Base-by-base conservation (phyloP, 805 yeast genomes). In the Lipomyces mesembrius region DNA sequence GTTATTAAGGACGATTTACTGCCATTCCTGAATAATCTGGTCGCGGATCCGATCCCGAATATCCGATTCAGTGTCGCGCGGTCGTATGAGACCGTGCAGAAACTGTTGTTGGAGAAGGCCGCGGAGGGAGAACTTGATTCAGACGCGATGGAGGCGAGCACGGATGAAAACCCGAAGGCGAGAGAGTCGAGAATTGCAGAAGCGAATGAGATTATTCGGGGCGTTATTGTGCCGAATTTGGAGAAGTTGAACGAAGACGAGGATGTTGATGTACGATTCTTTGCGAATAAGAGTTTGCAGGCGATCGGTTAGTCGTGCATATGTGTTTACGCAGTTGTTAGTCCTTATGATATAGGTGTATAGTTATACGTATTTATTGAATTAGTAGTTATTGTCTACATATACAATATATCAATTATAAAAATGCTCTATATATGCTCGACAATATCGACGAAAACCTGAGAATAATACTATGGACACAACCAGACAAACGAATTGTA, bases 21-120 rank as follows among this genome's bases (percentile, higher is more conserved):
- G 73, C 97, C 98, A 29, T 93, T 91, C 75, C 82, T 95, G 68
- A 83, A 87, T 71, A 87, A 85, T 59, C 82, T 94, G 73, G 83
- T 87, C 52, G 82, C 82, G 51, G 99, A 95, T 79, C 84, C 87
- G 7, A 98, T 95, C 64, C 97, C 99, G 73, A 95, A 95, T 78
- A 93, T 95, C 70, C 85, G 98, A 76, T 95, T 95, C 81, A 95
- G 93, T 79, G 92, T 90, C 69, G 98, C 99, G 34, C 92, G 92
- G 78, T 85, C 96, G 17, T 87, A 90, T 75, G 83, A 85, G 54
- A 80, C 83, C 32, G 82, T 90, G 43, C 87, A 87, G 6, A 85
- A 86, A 74, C 81, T 87, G 17, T 79, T 90, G 66, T 63, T 69
- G 63, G 71, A 74, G 57, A 77, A 77, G 60, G 66, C 62, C 11